A percentile compares a stretch with the other conserved stretches of the same genome.
These are phyloP conservation scores for Picochlorum sp. DNA, from an alignment of 139 green algal genomes.

Conservation along the genomic window DNA sequence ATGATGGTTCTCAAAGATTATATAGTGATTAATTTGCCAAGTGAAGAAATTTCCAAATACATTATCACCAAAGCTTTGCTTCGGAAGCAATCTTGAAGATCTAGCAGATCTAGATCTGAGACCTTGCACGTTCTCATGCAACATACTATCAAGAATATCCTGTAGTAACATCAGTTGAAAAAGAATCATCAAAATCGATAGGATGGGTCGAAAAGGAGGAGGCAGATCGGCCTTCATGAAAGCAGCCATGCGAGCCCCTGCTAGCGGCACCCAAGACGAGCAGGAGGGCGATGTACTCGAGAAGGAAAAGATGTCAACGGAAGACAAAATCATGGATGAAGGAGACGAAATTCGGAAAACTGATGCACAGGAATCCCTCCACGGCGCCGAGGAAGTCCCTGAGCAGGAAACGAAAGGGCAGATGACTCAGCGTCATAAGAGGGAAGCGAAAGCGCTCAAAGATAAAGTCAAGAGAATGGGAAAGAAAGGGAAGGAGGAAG, in stretches of 20 bases:
- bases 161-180: background rate
- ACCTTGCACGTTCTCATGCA: background rate
- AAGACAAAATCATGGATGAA: background rate
- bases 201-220: conserved; percentile 40
- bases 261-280: background rate
- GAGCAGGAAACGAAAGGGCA: conserved; percentile 48
- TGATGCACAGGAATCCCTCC: background rate
- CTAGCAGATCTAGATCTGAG: background rate
- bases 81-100: no score
- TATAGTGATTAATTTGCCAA: no score
- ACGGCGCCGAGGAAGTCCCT: background rate
- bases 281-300: background rate
- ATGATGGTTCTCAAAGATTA: background rate
- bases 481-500: conserved; percentile 66
- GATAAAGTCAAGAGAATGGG: conserved; percentile 56
- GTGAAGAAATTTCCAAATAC: no score
- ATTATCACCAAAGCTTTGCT: no score
- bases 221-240: conserved; percentile 39
- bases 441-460: conserved; percentile 62
- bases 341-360: background rate
- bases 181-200: conserved; percentile 2
- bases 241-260: background rate
- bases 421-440: conserved; percentile 70
- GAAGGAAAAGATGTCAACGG: background rate
- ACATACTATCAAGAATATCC: no score